Evolutionary conservation across 257 asterid species (phyloP), one percentile per base, ranked within the genome.

Genomic region (Solanum medicagineum): DNA sequence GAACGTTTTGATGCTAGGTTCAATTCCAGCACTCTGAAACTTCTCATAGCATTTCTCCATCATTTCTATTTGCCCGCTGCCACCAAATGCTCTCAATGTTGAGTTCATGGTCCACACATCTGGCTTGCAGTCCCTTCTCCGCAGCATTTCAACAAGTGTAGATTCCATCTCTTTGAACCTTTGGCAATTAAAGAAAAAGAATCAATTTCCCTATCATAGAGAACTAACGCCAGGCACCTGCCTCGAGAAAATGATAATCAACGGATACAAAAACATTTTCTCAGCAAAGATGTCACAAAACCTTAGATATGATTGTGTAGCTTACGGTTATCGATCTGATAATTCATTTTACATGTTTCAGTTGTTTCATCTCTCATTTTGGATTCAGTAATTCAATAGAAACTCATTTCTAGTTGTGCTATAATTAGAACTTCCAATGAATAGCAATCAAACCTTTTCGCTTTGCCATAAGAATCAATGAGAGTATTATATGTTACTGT

Each of bases 51-150:
- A 95, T 68, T 91, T 92, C 85, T 96, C 98, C 99, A 96, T 96
- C 93, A 92, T 91, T 81, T 92, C 97, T 20, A 96, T 94, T 83
- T 95, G 99, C 20, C 96, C 98, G 7, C 97, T 94, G 86, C 99
- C 98, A 47, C 99, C 99, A 59, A 94, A 95, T 7, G 99, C 98
- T 87, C 98, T 88, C 69, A 96, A 86, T 4, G 99, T 90, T 65
- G 99, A 94, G 92, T 95, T 95, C 98, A 96, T 91, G 85, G 99
- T 96, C 99, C 99, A 96, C 32, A 86, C 94, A 44, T 96, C 98
- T 1, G 99, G 99, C 87, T 89, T 89, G 84, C 97, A 92, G 20
- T 92, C 90, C 20, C 79, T 88, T 85, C 89, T 94, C 88, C 94
- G 87, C 40, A 96, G 97, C 98, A 96, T 95, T 77, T 89, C 92